These are phyloP conservation scores for Phycomyces nitens DNA, from an alignment of 192 early-diverging fungal genomes.

Conservation along the genomic window DNA sequence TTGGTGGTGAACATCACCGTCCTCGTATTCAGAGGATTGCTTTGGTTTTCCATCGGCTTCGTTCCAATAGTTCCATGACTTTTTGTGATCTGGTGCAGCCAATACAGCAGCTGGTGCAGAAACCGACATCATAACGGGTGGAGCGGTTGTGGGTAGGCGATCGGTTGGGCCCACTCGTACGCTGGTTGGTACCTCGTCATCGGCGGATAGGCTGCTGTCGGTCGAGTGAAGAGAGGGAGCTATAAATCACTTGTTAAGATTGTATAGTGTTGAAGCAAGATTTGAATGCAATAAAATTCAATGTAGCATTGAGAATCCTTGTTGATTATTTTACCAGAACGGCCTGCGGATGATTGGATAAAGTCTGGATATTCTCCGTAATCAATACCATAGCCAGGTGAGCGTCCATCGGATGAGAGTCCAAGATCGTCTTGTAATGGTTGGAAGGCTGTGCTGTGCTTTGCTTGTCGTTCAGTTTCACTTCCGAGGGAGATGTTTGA, in stretches of 20 bases:
- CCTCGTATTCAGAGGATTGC: background rate
- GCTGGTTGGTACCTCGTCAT: constrained; percentile 16
- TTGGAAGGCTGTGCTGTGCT: background rate
- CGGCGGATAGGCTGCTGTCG: constrained; percentile 28
- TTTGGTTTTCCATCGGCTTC: constrained; percentile 17
- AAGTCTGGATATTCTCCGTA: background rate
- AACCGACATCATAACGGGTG: constrained; percentile 26
- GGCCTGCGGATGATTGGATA: background rate
- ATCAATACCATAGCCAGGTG: background rate
- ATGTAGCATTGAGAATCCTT: background rate
- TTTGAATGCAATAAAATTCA: constrained; percentile 1
- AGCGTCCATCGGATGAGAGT: background rate
- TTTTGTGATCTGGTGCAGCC: background rate
- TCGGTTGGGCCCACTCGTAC: constrained; percentile 1
- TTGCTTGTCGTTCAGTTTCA: constrained; percentile 13
- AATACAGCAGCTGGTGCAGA: constrained; percentile 4
- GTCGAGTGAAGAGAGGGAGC: constrained; percentile 27
- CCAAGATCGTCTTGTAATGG: background rate
- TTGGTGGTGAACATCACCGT: constrained; percentile 26
- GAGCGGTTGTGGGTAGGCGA: constrained; percentile 8
- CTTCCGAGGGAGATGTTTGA: constrained; percentile 33
- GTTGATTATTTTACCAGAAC: background rate
- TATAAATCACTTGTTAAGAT: background rate
- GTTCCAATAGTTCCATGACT: background rate
- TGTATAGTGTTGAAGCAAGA: background rate